Conservation (phyloP, 2,329 filamentous ascomycete genomes). For the Coniochaeta sp. region DNA sequence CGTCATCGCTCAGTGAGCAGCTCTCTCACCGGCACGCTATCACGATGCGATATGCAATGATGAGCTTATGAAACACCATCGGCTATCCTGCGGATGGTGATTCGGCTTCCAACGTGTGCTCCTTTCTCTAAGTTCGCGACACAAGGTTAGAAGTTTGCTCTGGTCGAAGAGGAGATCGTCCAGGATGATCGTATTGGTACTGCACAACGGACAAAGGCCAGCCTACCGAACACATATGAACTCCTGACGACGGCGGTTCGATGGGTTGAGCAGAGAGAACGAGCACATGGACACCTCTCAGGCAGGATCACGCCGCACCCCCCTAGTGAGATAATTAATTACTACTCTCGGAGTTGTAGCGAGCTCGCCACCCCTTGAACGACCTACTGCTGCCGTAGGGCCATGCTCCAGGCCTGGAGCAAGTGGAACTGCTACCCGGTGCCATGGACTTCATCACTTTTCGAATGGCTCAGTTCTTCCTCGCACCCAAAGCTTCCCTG, state of each 20-base stretch:
- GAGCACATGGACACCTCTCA: no score
- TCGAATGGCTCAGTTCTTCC: no score
- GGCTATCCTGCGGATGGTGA: background rate
- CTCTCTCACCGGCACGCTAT: background rate
- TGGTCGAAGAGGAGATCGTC: background rate
- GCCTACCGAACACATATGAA: background rate
- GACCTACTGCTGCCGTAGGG: no score
- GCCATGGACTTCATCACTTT: no score
- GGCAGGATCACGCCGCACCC: no score
- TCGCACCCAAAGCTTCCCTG: no score
- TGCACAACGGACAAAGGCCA: background rate
- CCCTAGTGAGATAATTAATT: no score
- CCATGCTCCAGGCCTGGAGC: no score
- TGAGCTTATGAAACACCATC: background rate
- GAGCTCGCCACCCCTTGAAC: no score
- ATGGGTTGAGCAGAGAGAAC: background rate
- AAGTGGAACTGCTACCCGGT: no score
- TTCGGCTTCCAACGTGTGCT: background rate
- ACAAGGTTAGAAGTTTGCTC: background rate
- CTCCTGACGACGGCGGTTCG: background rate
- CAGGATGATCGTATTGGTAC: no score
- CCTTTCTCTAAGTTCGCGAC: background rate
- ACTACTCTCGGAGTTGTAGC: no score
- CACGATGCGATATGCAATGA: background rate
- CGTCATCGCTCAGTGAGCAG: background rate